Evolutionary conservation across 352 stramenopile genomes (phyloP).

Genomic region (Nothophytophthora sp.): DNA sequence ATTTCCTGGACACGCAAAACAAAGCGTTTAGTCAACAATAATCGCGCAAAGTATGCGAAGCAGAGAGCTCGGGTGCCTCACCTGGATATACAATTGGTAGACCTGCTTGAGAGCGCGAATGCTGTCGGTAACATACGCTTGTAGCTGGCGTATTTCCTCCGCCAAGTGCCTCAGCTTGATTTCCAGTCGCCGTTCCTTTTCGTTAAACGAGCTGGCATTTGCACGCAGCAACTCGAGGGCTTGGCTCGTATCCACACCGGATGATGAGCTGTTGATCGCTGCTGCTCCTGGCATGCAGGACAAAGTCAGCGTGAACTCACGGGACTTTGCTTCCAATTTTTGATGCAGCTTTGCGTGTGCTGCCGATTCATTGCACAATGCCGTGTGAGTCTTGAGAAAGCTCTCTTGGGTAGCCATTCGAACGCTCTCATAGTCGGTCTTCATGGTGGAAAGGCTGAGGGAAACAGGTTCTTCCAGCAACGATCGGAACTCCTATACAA

Average conservation of each 20-base stretch:
- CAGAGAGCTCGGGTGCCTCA: slow-evolving; percentile 15
- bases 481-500: slow-evolving; percentile 68
- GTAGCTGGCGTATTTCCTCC: slow-evolving; percentile 46
- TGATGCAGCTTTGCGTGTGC: slow-evolving; percentile 55
- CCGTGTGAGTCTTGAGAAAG: slow-evolving; percentile 51
- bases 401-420: slow-evolving; percentile 59
- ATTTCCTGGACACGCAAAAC: slow-evolving; percentile 54
- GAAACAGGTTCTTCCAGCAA: slow-evolving; percentile 70
- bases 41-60: neutral
- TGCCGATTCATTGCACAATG: slow-evolving; percentile 46
- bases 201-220: slow-evolving; percentile 27
- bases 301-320: slow-evolving; percentile 37
- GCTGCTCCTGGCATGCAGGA: slow-evolving; percentile 27
- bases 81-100: slow-evolving; percentile 63
- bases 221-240: slow-evolving; percentile 25
- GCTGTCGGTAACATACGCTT: slow-evolving; percentile 34
- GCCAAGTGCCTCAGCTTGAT: slow-evolving; percentile 47
- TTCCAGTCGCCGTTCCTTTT: slow-evolving; percentile 41
- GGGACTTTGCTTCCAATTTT: slow-evolving; percentile 57
- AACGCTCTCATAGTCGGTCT: slow-evolving; percentile 73
- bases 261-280: slow-evolving; percentile 11
- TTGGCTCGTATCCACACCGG: slow-evolving; percentile 31
- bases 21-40: neutral
- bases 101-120: slow-evolving; percentile 39
- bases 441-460: slow-evolving; percentile 77